These are phyloP conservation scores for Dittrichia graveolens DNA, from an alignment of 129 eudicot genomes.

Conservation along the genomic window DNA sequence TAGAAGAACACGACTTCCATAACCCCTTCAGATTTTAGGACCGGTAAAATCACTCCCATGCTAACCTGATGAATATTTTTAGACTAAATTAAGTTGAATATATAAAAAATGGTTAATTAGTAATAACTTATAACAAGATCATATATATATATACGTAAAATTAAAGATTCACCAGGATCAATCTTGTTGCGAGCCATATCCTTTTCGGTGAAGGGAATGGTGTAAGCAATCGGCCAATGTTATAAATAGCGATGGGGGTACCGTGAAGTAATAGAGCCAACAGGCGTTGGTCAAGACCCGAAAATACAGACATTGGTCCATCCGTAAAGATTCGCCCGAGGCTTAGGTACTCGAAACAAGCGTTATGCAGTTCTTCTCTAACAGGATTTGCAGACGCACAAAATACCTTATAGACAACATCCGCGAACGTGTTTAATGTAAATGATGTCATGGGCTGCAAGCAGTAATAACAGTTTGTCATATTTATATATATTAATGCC, in stretches of 20 bases:
- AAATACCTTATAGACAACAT: slow-evolving; percentile 41
- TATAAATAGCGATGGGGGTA: slow-evolving; percentile 37
- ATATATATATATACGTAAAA: too few species aligned
- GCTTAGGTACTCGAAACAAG: slow-evolving; percentile 47
- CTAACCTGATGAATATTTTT: slow-evolving; percentile 37
- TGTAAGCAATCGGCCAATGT: slow-evolving; percentile 35
- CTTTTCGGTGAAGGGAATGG: slow-evolving; percentile 48
- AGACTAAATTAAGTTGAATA: not conserved
- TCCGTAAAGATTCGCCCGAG: slow-evolving; percentile 40
- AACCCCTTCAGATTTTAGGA: slow-evolving; percentile 43
- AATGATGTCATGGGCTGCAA: slow-evolving; percentile 49
- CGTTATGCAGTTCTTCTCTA: slow-evolving; percentile 41
- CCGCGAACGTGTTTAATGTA: slow-evolving; percentile 50
- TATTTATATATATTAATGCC: too few species aligned
- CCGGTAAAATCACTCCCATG: slow-evolving; percentile 38
- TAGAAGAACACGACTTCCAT: slow-evolving; percentile 51
- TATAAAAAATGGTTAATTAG: not conserved
- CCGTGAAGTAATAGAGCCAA: slow-evolving; percentile 38
- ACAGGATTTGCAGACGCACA: slow-evolving; percentile 42
- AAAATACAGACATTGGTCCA: slow-evolving; percentile 42
- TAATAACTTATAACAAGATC: not conserved
- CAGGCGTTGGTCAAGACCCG: slow-evolving; percentile 49
- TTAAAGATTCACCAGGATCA: slow-evolving; percentile 34
- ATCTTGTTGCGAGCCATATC: slow-evolving; percentile 39
- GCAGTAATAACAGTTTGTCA: not conserved